These are phyloP conservation scores for Colletotrichum tofieldiae DNA, from an alignment of 2,329 filamentous ascomycete genomes.

Conservation along the genomic window DNA sequence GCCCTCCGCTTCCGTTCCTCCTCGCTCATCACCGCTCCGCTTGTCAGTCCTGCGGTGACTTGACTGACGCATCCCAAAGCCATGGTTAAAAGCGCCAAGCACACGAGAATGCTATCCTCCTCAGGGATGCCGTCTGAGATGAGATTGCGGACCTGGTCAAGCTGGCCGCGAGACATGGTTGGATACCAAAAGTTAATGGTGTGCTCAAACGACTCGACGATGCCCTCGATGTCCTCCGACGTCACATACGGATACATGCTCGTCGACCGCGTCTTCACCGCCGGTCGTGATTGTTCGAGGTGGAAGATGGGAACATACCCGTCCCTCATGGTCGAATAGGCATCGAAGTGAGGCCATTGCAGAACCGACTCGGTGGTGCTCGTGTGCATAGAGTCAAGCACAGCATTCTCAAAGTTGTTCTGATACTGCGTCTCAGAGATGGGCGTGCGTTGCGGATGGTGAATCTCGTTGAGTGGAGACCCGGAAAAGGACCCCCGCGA, in stretches of 20 bases:
- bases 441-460: conserved; percentile 45
- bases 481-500: conserved; percentile 45
- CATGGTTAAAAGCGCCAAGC: conserved; percentile 63
- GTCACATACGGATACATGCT: conserved; percentile 61
- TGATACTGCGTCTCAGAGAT: conserved; percentile 45
- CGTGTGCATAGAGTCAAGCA: conserved; percentile 65
- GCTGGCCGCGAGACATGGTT: conserved; percentile 59
- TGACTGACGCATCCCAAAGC: conserved; percentile 64
- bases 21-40: conserved; percentile 36
- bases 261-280: conserved; percentile 53
- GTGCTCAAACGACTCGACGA: conserved; percentile 61
- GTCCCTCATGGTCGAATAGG: conserved; percentile 59
- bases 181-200: conserved; percentile 70
- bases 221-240: conserved; percentile 57
- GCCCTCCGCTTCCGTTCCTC: conserved; percentile 51
- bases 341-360: conserved; percentile 66
- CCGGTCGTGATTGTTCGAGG: conserved; percentile 60
- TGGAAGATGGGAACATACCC: conserved; percentile 63
- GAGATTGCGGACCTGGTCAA: conserved; percentile 51
- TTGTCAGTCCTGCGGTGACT: conserved; percentile 52
- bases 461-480: conserved; percentile 44
- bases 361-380: conserved; percentile 67
- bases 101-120: conserved; percentile 57
- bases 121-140: conserved; percentile 54
- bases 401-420: conserved; percentile 61